Conservation (phyloP, 768 basidiomycete species). For the Rhizopogon roseolus region DNA sequence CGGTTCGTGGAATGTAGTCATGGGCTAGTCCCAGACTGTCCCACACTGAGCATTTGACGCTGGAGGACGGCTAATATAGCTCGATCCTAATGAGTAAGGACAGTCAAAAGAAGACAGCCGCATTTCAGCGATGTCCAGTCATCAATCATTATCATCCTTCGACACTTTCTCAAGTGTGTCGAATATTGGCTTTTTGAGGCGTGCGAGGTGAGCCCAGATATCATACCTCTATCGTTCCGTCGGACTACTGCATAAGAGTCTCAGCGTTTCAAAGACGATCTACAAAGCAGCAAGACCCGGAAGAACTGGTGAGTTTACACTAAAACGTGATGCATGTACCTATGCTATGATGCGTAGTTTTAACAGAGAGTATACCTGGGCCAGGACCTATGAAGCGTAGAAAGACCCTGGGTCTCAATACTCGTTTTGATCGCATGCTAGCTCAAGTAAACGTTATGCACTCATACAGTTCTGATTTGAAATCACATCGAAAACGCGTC, state of each 20-base stretch:
- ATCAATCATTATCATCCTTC: neutral
- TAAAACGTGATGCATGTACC: too few relatives aligned
- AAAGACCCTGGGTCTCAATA: conserved; percentile 46
- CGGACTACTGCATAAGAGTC: neutral
- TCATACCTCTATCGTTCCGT: too few relatives aligned
- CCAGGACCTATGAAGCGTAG: conserved; percentile 38
- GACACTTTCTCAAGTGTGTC: neutral
- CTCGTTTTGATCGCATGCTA: conserved; percentile 65
- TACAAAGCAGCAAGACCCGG: neutral
- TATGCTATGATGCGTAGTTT: neutral
- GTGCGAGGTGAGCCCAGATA: neutral
- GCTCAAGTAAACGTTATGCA: conserved; percentile 46
- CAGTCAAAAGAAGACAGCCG: neutral
- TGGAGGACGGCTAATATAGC: too few relatives aligned
- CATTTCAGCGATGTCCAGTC: neutral
- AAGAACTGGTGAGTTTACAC: neutral
- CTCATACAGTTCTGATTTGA: conserved; percentile 16
- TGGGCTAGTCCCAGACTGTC: too few relatives aligned
- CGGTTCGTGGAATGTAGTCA: too few relatives aligned
- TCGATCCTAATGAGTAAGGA: too few relatives aligned
- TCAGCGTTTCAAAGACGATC: conserved; percentile 8
- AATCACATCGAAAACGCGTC: conserved; percentile 23
- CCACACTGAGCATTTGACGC: too few relatives aligned
- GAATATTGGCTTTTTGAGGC: neutral
- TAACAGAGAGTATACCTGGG: conserved; percentile 3